Evolutionary conservation across 768 basidiomycete genomes (phyloP).

Genomic region (Mycena alexandri): DNA sequence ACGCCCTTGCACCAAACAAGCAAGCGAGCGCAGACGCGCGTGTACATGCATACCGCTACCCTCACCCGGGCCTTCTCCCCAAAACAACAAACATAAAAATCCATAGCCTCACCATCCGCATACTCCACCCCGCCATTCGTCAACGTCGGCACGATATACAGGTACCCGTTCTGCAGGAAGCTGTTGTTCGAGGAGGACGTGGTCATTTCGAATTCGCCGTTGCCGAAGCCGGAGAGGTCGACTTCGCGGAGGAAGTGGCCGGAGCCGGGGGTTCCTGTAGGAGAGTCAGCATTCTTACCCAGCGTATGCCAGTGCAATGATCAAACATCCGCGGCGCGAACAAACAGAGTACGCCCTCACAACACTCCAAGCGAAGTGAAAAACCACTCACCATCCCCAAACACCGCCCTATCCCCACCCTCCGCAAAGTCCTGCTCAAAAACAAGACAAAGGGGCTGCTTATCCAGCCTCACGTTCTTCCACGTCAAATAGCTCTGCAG

Average conservation of each 20-base stretch:
- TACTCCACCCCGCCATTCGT: no score
- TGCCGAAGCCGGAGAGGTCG: constrained; percentile 73
- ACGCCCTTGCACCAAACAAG: no score
- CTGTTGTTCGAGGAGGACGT: constrained; percentile 79
- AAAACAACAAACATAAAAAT: no score
- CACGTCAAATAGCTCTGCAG: constrained; percentile 70
- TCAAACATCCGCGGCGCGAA: no score
- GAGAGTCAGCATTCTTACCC: neutral
- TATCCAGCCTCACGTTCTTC: constrained; percentile 66
- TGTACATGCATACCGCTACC: no score
- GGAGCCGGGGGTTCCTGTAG: constrained; percentile 40
- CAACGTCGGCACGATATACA: constrained; percentile 86
- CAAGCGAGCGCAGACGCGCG: no score
- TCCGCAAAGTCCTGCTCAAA: constrained; percentile 79
- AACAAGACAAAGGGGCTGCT: constrained; percentile 70
- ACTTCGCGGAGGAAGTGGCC: constrained; percentile 61
- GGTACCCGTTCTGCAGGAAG: constrained; percentile 76
- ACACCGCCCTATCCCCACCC: constrained; percentile 61
- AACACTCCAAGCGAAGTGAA: no score
- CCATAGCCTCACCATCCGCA: no score
- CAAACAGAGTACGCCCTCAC: no score
- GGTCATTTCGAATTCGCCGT: constrained; percentile 89
- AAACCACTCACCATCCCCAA: constrained; percentile 52
- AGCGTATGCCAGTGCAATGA: no score
- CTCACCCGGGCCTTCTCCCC: no score